Percentiles rank a stretch among this genome's conserved stretches.
Evolutionary conservation across 2,329 filamentous ascomycete species (phyloP).

Genomic region (Pseudocercospora macadamiae): DNA sequence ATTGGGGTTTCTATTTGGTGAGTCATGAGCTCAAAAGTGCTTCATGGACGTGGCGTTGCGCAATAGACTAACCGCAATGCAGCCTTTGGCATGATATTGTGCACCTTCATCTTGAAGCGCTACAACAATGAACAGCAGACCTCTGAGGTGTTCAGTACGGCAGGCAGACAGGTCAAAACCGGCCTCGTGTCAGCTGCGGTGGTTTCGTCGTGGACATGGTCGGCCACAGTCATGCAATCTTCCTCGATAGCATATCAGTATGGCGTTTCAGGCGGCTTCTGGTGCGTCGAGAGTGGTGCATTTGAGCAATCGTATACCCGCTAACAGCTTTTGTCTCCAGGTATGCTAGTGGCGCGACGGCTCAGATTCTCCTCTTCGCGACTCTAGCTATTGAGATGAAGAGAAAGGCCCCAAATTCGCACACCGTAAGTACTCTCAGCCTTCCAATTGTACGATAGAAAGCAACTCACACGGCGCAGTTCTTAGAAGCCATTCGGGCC

Average conservation of each 20-base stretch:
- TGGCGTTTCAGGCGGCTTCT: constrained; percentile 66
- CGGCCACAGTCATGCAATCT: constrained; percentile 39
- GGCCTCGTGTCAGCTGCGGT: constrained; percentile 83
- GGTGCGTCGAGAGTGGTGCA: constrained; percentile 26
- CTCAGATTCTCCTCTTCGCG: constrained; percentile 84
- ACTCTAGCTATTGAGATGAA: constrained; percentile 88
- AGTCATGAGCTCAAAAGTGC: background rate
- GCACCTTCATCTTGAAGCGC: constrained; percentile 32
- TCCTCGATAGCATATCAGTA: constrained; percentile 48
- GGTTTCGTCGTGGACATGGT: constrained; percentile 84
- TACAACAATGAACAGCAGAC: constrained; percentile 71
- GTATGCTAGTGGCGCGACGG: constrained; percentile 69
- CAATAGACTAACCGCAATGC: background rate
- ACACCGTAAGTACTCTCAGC: constrained; percentile 47
- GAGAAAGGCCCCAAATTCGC: constrained; percentile 80
- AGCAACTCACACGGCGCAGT: constrained; percentile 20
- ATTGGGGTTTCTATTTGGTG: constrained; percentile 51
- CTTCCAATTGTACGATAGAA: constrained; percentile 26
- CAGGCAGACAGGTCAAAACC: constrained; percentile 81
- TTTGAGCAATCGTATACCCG: background rate
- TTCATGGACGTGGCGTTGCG: background rate
- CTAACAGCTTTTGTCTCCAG: background rate
- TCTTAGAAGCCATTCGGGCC: constrained; percentile 25
- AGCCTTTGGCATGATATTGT: constrained; percentile 64
- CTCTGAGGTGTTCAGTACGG: constrained; percentile 87